Evolutionary conservation across 179 eudicot species (phyloP).

Genomic region (Kewa caespitosa): DNA sequence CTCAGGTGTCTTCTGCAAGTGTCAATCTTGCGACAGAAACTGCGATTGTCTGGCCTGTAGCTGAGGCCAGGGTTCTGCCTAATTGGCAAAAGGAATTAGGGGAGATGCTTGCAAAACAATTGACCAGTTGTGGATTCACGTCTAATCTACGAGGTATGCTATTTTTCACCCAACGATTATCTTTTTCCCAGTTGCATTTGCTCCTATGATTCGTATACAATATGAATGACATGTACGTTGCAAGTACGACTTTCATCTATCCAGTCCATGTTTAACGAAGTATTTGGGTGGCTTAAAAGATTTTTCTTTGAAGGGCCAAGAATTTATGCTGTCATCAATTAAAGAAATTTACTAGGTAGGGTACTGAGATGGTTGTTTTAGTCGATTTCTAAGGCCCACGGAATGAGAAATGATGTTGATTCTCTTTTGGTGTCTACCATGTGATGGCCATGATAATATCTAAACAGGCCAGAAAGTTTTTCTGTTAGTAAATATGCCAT

Average conservation of each 20-base stretch:
- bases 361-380: not conserved
- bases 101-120: conserved; percentile 81
- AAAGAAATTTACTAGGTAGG: not conserved
- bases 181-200: not conserved
- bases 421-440: not conserved
- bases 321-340: too few species aligned
- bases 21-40: conserved; percentile 94
- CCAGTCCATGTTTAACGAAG: not conserved
- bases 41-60: conserved; percentile 84
- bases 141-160: conserved; percentile 79
- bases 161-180: not conserved
- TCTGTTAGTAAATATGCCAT: not conserved
- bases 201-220: not conserved
- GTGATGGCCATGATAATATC: not conserved
- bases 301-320: not conserved
- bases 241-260: too few species aligned
- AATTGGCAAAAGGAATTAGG: conserved; percentile 81
- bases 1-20: conserved; percentile 87
- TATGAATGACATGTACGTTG: not conserved
- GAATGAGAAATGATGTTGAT: not conserved
- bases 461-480: not conserved
- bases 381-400: not conserved
- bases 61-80: conserved; percentile 70
- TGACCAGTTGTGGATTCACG: conserved; percentile 81
- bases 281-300: not conserved